Percentiles rank a stretch among this genome's conserved stretches.
Evolutionary conservation across 2,329 filamentous ascomycete genomes (phyloP).

Genomic region (Penicillium sp.): DNA sequence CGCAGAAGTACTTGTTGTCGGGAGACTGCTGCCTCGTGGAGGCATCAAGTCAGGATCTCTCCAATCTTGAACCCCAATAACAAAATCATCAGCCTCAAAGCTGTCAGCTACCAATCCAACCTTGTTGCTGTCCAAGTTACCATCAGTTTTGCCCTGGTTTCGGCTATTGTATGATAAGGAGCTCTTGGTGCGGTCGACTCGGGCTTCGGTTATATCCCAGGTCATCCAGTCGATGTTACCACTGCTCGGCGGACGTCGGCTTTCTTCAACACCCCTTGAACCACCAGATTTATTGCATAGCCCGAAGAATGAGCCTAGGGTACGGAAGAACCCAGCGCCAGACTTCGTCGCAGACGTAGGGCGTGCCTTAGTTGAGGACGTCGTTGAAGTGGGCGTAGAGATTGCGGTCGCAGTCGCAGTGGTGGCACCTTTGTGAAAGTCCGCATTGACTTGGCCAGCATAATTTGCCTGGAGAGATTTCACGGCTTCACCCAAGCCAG

Average conservation of each 20-base stretch:
- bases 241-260: constrained; percentile 68
- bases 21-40: constrained; percentile 31
- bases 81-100: constrained; percentile 61
- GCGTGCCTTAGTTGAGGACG: constrained; percentile 19
- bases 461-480: constrained; percentile 51
- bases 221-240: constrained; percentile 72
- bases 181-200: constrained; percentile 18
- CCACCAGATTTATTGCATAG: constrained; percentile 32
- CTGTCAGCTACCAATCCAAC: constrained; percentile 22
- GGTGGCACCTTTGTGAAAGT: constrained; percentile 20
- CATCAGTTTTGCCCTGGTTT: constrained; percentile 14
- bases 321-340: constrained; percentile 42
- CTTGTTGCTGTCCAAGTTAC: constrained; percentile 19
- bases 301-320: constrained; percentile 47
- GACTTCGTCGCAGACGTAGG: constrained; percentile 17
- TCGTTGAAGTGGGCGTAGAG: constrained; percentile 33
- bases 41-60: constrained; percentile 73
- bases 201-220: constrained; percentile 22
- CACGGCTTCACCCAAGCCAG: constrained; percentile 59
- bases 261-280: constrained; percentile 46
- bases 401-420: constrained; percentile 28
- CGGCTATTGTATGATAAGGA: constrained; percentile 30
- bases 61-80: constrained; percentile 87
- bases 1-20: constrained; percentile 24
- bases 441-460: constrained; percentile 21